phyloP scores from a whole-genome alignment of 345 rosid species.

The Pistacia integerrima region DNA sequence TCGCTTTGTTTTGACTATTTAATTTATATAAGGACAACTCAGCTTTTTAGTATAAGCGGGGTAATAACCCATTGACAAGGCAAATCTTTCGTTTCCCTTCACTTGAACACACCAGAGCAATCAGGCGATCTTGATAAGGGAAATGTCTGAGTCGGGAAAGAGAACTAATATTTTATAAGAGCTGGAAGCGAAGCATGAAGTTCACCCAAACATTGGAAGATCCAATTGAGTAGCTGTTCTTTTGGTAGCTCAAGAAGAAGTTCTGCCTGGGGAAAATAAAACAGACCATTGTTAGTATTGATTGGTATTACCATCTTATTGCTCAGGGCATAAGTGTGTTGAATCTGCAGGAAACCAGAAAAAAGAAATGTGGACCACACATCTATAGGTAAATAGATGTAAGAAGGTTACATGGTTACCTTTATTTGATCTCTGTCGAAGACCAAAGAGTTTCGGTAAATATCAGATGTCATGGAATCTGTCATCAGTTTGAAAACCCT shows the following conservation, averaged over 20 bases:
- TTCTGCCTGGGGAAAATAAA: constrained; percentile 67
- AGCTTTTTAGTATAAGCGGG: background rate
- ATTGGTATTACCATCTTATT: background rate
- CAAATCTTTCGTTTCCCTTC: constrained; percentile 1
- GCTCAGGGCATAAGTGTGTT: background rate
- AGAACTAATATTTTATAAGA: constrained; percentile 68
- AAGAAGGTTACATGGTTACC: constrained; percentile 44
- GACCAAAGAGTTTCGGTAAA: constrained; percentile 62
- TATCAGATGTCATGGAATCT: constrained; percentile 72
- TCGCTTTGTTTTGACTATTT: background rate
- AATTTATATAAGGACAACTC: background rate
- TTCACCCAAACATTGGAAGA: constrained; percentile 89
- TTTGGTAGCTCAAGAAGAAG: constrained; percentile 90
- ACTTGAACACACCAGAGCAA: background rate
- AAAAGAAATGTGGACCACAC: background rate
- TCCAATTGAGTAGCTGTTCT: constrained; percentile 89
- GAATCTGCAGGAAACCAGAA: background rate
- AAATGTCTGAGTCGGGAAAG: background rate
- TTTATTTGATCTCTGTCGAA: constrained; percentile 70
- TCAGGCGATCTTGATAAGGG: background rate
- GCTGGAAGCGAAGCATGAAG: constrained; percentile 82
- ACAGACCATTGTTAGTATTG: background rate
- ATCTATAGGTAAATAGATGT: constrained; percentile 2
- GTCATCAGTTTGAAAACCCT: constrained; percentile 81
- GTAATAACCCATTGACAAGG: background rate